phyloP scores from a whole-genome alignment of 306 rosid species.

The Geum urbanum region DNA sequence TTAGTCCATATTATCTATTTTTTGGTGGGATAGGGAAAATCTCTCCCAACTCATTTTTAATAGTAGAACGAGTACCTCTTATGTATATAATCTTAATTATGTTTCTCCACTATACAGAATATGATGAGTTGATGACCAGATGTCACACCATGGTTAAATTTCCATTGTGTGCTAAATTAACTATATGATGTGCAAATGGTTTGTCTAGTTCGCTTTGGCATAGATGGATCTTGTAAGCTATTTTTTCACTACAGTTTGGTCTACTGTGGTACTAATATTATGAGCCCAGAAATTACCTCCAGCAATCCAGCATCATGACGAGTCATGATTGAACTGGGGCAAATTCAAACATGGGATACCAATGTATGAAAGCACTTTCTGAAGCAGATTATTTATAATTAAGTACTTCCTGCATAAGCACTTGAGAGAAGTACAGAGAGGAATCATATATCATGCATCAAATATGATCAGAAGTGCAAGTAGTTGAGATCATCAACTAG shows the following conservation, averaged over 20 bases:
- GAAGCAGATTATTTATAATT: not conserved
- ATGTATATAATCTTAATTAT: not conserved
- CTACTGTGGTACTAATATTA: not conserved
- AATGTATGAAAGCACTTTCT: constrained; percentile 1
- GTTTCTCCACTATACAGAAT: constrained; percentile 1
- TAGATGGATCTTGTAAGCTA: not conserved
- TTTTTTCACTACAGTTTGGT: not conserved
- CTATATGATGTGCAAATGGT: not conserved
- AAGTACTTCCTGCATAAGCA: not conserved
- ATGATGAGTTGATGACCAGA: not conserved
- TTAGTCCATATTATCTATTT: not conserved
- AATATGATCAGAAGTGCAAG: not conserved
- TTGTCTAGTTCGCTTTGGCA: not conserved
- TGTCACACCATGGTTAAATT: not conserved
- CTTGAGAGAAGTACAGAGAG: not conserved
- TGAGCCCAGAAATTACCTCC: not conserved
- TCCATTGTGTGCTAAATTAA: not conserved
- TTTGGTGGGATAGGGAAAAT: not conserved
- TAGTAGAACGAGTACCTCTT: not conserved
- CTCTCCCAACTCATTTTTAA: constrained; percentile 5
- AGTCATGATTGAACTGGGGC: not conserved
- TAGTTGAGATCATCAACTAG: not conserved
- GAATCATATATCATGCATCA: not conserved
- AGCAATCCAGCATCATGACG: not conserved
- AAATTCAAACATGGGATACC: not conserved